phyloP scores from a whole-genome alignment of 2,329 filamentous ascomycete genomes.

The Neospermospora avenae region DNA sequence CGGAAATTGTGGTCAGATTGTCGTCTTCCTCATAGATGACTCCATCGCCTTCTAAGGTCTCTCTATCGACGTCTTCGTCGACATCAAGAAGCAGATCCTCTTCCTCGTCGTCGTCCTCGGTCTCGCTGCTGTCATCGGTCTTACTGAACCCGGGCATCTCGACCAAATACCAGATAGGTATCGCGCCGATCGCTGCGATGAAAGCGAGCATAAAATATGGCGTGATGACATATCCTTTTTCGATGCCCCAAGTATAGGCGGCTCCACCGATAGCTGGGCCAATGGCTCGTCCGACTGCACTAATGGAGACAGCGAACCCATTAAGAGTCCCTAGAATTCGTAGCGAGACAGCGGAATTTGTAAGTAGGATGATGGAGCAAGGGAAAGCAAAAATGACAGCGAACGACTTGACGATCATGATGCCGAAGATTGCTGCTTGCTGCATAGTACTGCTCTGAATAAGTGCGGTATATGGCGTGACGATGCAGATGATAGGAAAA shows the following conservation, averaged over 20 bases:
- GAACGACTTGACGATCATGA: conserved; percentile 73
- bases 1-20: conserved; percentile 2
- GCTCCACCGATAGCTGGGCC: conserved; percentile 74
- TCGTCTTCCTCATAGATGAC: conserved; percentile 22
- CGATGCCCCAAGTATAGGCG: conserved; percentile 73
- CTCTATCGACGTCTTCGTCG: conserved; percentile 18
- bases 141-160: conserved; percentile 67
- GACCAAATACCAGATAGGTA: conserved; percentile 71
- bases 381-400: conserved; percentile 84
- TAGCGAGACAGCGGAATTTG: conserved; percentile 76
- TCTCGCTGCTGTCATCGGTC: conserved; percentile 32
- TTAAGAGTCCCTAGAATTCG: conserved; percentile 83
- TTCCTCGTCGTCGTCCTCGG: conserved; percentile 20
- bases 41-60: conserved; percentile 26
- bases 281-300: conserved; percentile 72
- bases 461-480: conserved; percentile 79
- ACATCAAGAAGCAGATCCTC: conserved; percentile 17
- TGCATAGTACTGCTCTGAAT: conserved; percentile 47
- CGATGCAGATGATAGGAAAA: conserved; percentile 72
- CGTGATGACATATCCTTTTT: conserved; percentile 70
- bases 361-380: conserved; percentile 83
- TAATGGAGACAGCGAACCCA: conserved; percentile 80
- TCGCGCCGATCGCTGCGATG: conserved; percentile 60
- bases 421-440: conserved; percentile 57
- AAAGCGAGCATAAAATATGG: conserved; percentile 77